Conservation (phyloP, 805 yeast genomes). For the Monosporozyma yasuniensis region DNA sequence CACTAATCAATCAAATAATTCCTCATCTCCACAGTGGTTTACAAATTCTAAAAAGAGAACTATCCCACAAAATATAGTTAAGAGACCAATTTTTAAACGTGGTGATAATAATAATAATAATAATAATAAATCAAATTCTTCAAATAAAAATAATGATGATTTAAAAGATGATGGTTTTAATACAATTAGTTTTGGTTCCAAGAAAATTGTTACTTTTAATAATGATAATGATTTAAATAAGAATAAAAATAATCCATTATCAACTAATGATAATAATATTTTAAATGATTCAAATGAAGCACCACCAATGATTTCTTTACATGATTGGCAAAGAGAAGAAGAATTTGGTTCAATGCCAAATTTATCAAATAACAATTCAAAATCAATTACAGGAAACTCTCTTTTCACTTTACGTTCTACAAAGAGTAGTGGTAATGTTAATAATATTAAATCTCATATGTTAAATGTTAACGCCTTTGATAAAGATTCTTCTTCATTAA, state of each 20-base stretch:
- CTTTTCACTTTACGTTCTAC: not conserved
- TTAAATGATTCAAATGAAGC: conserved; percentile 33
- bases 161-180: conserved; percentile 26
- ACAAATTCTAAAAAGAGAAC: conserved; percentile 38
- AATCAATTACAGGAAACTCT: not conserved
- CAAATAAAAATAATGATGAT: not conserved
- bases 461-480: not conserved
- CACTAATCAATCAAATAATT: not conserved
- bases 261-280: conserved; percentile 7
- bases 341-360: conserved; percentile 14
- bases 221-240: conserved; percentile 4
- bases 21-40: conserved; percentile 31
- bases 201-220: conserved; percentile 15
- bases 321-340: conserved; percentile 36
- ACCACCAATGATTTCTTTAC: conserved; percentile 35
- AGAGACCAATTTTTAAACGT: conserved; percentile 28
- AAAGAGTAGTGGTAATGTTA: not conserved
- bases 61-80: conserved; percentile 40
- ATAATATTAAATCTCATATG: not conserved
- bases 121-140: not conserved
- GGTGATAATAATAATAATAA: not conserved
- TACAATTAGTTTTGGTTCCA: conserved; percentile 33
- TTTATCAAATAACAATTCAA: not conserved
- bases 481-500: not conserved
- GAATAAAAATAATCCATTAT: conserved; percentile 2